Conservation (phyloP, 805 yeast species). For the Lachancea cidri region DNA sequence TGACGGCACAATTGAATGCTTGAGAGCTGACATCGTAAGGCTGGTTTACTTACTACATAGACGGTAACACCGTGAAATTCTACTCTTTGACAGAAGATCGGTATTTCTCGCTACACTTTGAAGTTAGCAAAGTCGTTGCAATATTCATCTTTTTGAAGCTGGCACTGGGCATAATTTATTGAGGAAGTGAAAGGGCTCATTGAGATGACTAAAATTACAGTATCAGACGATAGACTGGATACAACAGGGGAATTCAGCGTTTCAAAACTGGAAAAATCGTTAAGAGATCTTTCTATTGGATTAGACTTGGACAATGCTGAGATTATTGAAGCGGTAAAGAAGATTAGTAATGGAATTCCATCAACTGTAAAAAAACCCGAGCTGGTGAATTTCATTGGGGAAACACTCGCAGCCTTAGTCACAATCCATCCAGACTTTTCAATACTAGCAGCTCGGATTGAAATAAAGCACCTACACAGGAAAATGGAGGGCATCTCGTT, state of each 20-base stretch:
- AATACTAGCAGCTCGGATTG: constrained; percentile 86
- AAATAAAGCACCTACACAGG: constrained; percentile 85
- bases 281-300: constrained; percentile 63
- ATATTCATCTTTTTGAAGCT: too few species aligned
- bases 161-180: too few species aligned
- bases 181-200: too few species aligned
- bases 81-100: too few species aligned
- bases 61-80: too few species aligned
- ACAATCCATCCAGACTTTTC: constrained; percentile 98
- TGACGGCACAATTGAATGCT: background rate
- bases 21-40: too few species aligned
- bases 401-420: constrained; percentile 93
- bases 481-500: constrained; percentile 34
- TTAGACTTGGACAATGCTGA: constrained; percentile 83
- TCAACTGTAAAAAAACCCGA: constrained; percentile 88
- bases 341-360: constrained; percentile 65
- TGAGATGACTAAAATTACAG: constrained; percentile 5
- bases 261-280: constrained; percentile 1
- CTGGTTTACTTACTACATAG: too few species aligned
- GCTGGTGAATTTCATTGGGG: constrained; percentile 76
- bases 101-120: too few species aligned
- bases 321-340: constrained; percentile 85
- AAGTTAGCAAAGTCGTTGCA: too few species aligned
- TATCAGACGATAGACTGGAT: constrained; percentile 3
- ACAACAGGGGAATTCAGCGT: background rate